Base-by-base conservation (phyloP, 2,329 filamentous ascomycete species). In the Dendrostoma leiphaemia region DNA sequence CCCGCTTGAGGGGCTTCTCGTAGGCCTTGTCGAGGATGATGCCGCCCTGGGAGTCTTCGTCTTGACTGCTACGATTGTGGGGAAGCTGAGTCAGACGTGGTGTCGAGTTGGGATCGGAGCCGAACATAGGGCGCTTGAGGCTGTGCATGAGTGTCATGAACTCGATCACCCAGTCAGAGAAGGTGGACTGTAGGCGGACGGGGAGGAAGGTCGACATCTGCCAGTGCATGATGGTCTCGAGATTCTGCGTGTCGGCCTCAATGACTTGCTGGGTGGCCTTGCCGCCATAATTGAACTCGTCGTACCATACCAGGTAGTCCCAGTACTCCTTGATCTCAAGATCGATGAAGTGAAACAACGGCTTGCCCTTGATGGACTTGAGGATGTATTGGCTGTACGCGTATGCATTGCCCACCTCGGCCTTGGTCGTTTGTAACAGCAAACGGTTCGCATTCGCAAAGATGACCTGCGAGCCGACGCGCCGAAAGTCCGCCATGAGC, bases 221-320 rank as follows among this genome's bases (percentile, higher is more conserved):
- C 95, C 95, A 99, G 71, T 96, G 90, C 92, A 99, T 97, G 64
- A 99, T 85, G 10, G 89, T 94, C 63, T 97, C 89, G 13, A 97
- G 80, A 3, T 83, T 80, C 67, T 97, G 91, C 41, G 88, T 84
- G 4, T 82, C 77, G 5, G 73, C 71, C 63, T 93, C 90, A 7
- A 88, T 79, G 3, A 97, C 89, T 64, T 94, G 84, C 47, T 87
- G 84, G 61, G 91, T 96, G 4, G 90, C 94, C 65, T 95, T 95
- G 57, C 94, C 94, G 52, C 94, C 95, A 65, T 97, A 97, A 75
- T 99, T 99, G 78, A 93, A 97, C 71, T 97, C 91, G 63, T 99
- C 94, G 62, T 97, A 97, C 94, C 94, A 99, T 4, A 97, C 86
- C 0, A 99, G 84, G 65, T 97, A 97, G 69, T 99, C 94, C 94